Evolutionary conservation across 352 stramenopile genomes (phyloP).

Genomic region (Thalassiosira hispida): DNA sequence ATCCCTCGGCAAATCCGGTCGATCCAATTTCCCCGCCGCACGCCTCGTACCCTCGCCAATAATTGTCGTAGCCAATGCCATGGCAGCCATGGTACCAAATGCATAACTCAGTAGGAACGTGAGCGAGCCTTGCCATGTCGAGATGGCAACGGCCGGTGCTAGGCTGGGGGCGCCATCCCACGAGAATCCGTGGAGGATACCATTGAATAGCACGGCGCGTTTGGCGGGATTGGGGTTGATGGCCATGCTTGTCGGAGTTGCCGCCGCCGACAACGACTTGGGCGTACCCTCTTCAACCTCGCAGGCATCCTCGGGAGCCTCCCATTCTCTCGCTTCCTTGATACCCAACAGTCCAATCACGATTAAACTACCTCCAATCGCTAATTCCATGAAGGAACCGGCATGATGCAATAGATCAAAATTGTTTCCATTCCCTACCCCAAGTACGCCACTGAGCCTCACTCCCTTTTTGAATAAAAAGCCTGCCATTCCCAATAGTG

Average conservation of each 20-base stretch:
- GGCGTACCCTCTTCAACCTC: too few relatives aligned
- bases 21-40: slow-evolving; percentile 82
- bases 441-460: slow-evolving; percentile 29
- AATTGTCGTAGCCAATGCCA: slow-evolving; percentile 84
- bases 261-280: too few relatives aligned
- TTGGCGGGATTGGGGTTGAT: slow-evolving; percentile 27
- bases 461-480: slow-evolving; percentile 85
- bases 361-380: slow-evolving; percentile 86
- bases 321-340: slow-evolving; percentile 83
- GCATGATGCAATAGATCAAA: slow-evolving; percentile 60
- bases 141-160: slow-evolving; percentile 85
- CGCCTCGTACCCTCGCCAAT: slow-evolving; percentile 86
- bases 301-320: slow-evolving; percentile 21
- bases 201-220: slow-evolving; percentile 87
- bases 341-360: slow-evolving; percentile 87
- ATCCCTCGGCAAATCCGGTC: slow-evolving; percentile 87
- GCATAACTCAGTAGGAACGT: slow-evolving; percentile 87
- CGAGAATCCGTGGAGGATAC: slow-evolving; percentile 87
- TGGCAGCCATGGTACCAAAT: slow-evolving; percentile 84
- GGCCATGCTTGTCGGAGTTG: too few relatives aligned
- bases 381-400: slow-evolving; percentile 80
- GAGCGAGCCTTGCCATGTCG: slow-evolving; percentile 83
- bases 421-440: not conserved
- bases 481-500: slow-evolving; percentile 82
- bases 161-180: slow-evolving; percentile 88